Evolutionary conservation across 768 basidiomycete genomes (phyloP).

Genomic region (Gyrodon lividus): DNA sequence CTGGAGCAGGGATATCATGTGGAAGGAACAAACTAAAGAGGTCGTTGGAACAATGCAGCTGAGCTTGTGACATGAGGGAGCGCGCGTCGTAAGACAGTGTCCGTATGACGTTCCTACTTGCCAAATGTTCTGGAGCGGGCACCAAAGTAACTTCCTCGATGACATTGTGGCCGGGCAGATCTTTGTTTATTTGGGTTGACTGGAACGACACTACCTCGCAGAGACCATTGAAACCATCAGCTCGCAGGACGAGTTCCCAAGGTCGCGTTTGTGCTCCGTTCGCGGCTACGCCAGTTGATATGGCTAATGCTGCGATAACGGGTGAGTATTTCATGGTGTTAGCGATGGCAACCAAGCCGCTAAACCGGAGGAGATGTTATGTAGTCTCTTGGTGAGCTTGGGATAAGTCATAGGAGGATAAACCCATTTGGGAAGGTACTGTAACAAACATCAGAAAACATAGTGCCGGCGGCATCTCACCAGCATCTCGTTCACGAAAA

Average conservation of each 20-base stretch:
- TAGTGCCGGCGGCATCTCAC: too few relatives aligned
- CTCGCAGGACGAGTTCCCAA: conserved; percentile 42
- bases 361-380: background rate
- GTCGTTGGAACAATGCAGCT: conserved; percentile 24
- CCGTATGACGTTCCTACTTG: conserved; percentile 15
- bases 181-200: conserved; percentile 22
- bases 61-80: conserved; percentile 19
- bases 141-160: conserved; percentile 11
- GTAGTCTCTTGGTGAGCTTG: background rate
- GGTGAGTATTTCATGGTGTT: conserved; percentile 15
- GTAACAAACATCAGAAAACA: conserved; percentile 7
- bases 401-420: background rate
- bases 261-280: conserved; percentile 73
- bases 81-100: conserved; percentile 18
- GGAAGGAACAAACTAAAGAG: conserved; percentile 3
- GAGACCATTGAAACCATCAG: conserved; percentile 13
- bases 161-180: conserved; percentile 6
- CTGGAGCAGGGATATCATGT: background rate
- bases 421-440: background rate
- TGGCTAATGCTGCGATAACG: conserved; percentile 1
- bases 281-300: conserved; percentile 4
- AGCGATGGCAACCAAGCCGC: background rate
- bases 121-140: conserved; percentile 8
- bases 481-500: background rate
- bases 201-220: conserved; percentile 21